Base-by-base conservation (phyloP, 83 land plant genomes). In the Isoetes engelmannii region DNA sequence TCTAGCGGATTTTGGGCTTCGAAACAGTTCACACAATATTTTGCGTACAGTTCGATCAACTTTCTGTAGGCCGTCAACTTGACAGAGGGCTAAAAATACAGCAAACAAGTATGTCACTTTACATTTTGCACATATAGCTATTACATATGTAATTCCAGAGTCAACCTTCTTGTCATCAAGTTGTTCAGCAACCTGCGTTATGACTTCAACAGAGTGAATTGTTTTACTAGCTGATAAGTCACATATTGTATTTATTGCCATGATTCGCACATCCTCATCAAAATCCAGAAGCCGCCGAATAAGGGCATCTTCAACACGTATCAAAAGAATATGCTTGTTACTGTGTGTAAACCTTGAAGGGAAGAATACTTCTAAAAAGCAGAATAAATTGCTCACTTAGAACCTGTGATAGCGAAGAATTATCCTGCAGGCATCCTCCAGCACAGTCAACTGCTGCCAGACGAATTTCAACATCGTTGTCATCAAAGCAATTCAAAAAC, bases 101-200 rank as follows among this genome's bases (percentile, higher is more conserved):
- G 41, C 6, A 65, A 6, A 37, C 6, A 48, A 45, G 47, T 9
- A 43, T n/a, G 17, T 15, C 19, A 41, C 7, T 42, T 5, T 6
- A 4, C 20, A 44, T 18, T 45, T 42, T 45, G 48, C 56, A 47
- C 37, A 2, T 6, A 44, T 43, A 20, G 6, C 9, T 44, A 73
- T 44, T 68, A 48, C 54, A n/a, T 12, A 49, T 3, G 12, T 13
- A 49, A 49, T 3, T 48, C 19, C n/a, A 10, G 1, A 18, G 6
- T 8, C 20, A 43, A 90, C 95, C 95, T 81, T 88, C 64, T 80
- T 90, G 69, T 90, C 95, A 57, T 92, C 84, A 42, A 90, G 81
- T 15, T 92, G 57, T 57, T 85, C 86, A 18, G 82, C 63, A 54
- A 75, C 84, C 19, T 68, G 65, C 61, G 59, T 69, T 51, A 87